Conservation (phyloP, 108 stramenopile genomes). For the Cyclostephanos tholiformis region DNA sequence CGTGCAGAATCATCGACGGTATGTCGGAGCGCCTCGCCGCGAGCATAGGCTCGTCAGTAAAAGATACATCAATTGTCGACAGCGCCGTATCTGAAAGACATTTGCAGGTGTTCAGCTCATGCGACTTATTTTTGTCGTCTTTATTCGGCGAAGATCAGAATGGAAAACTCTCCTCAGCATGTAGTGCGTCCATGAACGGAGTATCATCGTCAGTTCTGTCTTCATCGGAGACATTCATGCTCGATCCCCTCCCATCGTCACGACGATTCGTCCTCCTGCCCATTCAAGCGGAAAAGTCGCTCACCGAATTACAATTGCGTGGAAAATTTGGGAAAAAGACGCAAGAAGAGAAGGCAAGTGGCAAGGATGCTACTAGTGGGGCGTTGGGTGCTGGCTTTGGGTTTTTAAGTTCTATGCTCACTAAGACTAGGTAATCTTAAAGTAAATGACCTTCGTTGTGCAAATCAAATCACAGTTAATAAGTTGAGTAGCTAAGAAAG, state of each 20-base stretch:
- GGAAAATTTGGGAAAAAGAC: constrained; percentile 63
- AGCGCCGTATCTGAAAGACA: constrained; percentile 62
- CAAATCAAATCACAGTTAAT: not conserved
- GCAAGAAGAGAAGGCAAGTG: constrained; percentile 51
- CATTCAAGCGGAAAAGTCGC: constrained; percentile 83
- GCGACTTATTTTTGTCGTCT: constrained; percentile 73
- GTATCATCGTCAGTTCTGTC: constrained; percentile 33
- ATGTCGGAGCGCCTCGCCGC: constrained; percentile 32
- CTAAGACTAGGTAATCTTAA: constrained; percentile 56
- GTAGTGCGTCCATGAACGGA: constrained; percentile 9
- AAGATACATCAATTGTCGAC: constrained; percentile 13
- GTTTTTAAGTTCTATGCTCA: constrained; percentile 84
- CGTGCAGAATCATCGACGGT: constrained; percentile 28
- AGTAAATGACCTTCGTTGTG: not conserved
- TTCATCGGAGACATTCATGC: constrained; percentile 48
- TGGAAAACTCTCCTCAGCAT: constrained; percentile 22
- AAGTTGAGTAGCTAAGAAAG: too few species aligned
- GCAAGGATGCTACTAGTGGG: constrained; percentile 44
- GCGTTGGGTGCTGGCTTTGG: constrained; percentile 72
- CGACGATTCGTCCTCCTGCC: constrained; percentile 79
- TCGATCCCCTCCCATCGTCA: constrained; percentile 77
- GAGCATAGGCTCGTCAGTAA: constrained; percentile 22
- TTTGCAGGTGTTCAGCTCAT: constrained; percentile 55
- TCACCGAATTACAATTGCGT: constrained; percentile 78
- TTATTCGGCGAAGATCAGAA: constrained; percentile 65